A percentile compares a stretch with the other conserved stretches of the same genome.
Conservation (phyloP, 169 alveolate species). For the Eimeria sp. region DNA sequence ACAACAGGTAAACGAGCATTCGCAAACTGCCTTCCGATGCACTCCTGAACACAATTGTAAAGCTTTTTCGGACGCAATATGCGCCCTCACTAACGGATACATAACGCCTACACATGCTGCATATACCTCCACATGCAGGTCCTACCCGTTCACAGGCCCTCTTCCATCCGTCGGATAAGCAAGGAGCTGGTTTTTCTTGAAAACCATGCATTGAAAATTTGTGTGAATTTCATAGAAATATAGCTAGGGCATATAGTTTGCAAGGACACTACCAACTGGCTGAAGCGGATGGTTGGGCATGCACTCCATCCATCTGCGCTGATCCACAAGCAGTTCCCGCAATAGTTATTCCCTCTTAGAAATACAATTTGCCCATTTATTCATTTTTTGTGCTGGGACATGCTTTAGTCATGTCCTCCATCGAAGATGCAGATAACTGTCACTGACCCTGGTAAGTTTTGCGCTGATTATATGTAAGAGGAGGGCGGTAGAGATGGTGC, state of each 20-base stretch:
- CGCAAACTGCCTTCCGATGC: neutral
- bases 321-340: neutral
- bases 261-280: neutral
- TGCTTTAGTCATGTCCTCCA: neutral
- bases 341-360: too few species aligned
- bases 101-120: neutral
- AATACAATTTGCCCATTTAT: neutral
- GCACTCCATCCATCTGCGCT: conserved; percentile 12
- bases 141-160: neutral
- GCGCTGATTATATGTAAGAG: neutral
- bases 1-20: neutral
- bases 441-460: conserved; percentile 73
- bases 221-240: neutral
- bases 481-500: neutral
- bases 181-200: neutral
- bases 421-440: conserved; percentile 72
- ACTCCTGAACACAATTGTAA: neutral
- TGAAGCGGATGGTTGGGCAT: conserved; percentile 42
- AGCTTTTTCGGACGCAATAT: neutral
- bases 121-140: neutral
- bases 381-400: neutral
- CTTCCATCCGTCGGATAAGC: too few species aligned
- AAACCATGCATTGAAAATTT: neutral
- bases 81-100: neutral
- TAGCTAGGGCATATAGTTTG: neutral